Percentiles rank a stretch among this genome's conserved stretches.
These are phyloP conservation scores for Ustilago xerochloae DNA, from an alignment of 1,284 basidiomycete species.

Conservation along the genomic window DNA sequence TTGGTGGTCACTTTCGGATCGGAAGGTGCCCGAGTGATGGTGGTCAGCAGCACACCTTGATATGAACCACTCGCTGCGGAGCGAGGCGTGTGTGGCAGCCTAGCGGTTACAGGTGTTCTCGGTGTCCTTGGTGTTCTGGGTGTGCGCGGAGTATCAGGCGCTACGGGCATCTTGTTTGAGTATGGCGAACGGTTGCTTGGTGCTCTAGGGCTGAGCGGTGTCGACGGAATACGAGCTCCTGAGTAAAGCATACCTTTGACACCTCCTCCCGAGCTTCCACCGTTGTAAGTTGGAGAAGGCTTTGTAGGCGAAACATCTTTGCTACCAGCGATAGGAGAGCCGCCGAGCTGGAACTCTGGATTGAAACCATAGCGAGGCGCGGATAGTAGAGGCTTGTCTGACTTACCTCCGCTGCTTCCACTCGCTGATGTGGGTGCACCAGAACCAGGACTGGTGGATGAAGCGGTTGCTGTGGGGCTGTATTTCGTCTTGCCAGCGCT, in stretches of 20 bases:
- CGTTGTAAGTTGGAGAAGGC: slow-evolving; percentile 23
- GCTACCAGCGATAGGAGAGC: background rate
- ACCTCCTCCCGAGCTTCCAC: slow-evolving; percentile 7
- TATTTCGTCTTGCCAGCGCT: background rate
- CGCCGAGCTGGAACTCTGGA: slow-evolving; percentile 21
- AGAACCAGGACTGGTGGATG: slow-evolving; percentile 6
- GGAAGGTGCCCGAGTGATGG: slow-evolving; percentile 14
- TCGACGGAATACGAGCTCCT: background rate
- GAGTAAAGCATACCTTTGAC: slow-evolving; percentile 32
- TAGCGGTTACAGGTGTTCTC: slow-evolving; percentile 11
- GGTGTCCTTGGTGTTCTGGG: slow-evolving; percentile 3
- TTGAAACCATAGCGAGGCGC: slow-evolving; percentile 29
- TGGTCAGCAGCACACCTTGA: slow-evolving; percentile 34
- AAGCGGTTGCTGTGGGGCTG: background rate
- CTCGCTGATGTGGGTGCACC: background rate
- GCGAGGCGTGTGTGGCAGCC: slow-evolving; percentile 11
- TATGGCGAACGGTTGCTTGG: background rate
- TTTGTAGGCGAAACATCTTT: slow-evolving; percentile 13
- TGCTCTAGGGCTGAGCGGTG: slow-evolving; percentile 19
- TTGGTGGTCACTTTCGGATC: background rate
- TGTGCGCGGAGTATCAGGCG: slow-evolving; percentile 2
- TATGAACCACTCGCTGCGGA: slow-evolving; percentile 9
- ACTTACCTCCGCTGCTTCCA: slow-evolving; percentile 10
- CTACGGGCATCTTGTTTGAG: background rate
- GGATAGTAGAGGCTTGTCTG: slow-evolving; percentile 19